Percentiles rank a stretch among this genome's conserved stretches.
These are phyloP conservation scores for Globisporangium lucens DNA, from an alignment of 352 stramenopile genomes.

Conservation along the genomic window DNA sequence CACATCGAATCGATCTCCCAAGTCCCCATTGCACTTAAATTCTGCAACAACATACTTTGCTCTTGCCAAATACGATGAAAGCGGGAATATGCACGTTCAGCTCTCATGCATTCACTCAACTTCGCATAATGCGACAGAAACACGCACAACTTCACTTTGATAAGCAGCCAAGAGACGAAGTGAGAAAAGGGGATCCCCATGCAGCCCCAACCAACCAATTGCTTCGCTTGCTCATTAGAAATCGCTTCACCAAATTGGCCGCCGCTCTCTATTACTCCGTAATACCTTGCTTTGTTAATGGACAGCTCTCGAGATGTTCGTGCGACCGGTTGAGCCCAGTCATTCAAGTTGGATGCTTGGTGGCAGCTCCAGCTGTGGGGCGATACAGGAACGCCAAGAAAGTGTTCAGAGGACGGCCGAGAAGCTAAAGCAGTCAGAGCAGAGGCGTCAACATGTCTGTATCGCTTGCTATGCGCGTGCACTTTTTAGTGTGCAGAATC, in stretches of 20 bases:
- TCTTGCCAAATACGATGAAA: too few species aligned
- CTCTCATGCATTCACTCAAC: too few species aligned
- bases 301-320: not conserved
- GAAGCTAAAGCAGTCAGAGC: not conserved
- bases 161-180: not conserved
- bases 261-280: not conserved
- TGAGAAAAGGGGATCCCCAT: not conserved
- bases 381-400: not conserved
- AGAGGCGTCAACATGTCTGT: constrained; percentile 5
- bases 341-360: not conserved
- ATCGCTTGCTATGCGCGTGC: not conserved
- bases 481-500: not conserved
- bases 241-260: not conserved
- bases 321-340: not conserved
- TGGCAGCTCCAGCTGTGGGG: too few species aligned
- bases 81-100: too few species aligned
- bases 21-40: too few species aligned
- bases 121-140: not conserved
- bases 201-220: not conserved
- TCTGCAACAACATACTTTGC: too few species aligned
- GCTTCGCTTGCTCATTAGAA: not conserved
- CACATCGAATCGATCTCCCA: too few species aligned
- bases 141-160: constrained; percentile 3
- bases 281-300: not conserved
- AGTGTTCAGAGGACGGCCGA: too few species aligned